Base-by-base conservation (phyloP, 257 asterid species). In the Gardenia jasminoides region DNA sequence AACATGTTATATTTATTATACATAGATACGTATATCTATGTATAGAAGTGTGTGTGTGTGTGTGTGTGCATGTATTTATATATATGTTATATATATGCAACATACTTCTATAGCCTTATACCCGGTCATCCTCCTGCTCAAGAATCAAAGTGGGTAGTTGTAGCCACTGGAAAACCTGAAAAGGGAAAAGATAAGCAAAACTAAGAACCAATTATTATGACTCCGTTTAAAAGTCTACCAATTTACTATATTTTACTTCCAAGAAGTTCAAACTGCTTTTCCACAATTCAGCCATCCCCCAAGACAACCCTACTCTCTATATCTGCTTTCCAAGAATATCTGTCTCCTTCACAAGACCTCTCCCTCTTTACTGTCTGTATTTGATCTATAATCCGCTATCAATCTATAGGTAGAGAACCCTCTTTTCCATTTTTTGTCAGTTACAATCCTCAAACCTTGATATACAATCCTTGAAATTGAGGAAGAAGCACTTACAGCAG, bases 121-220 rank as follows among this genome's bases (percentile, higher is more conserved):
- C 19, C 24, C 28, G 28, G 62, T 28, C 76, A 26, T 48, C 43
- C 30, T 72, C 64, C 28, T 56, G 28, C n/a, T 22, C 61, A 71
- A 71, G 20, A 46, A 33, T 47, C 62, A 47, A 56, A 48, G 76
- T 54, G 39, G 76, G 19, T 48, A 72, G 76, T 72, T 72, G 64
- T 28, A 52, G 77, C 31, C 24, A 19, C 1, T 73, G 26, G 48
- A 19, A 67, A 36, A 22, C 72, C 10, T 36, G 0, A 67, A 39
- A 67, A 19, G 13, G 10, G 39, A 30, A 33, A 52, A 6, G 10
- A 73, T 52, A 66, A 3, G 20, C 10, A 22, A 66, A 50, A 16
- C 19, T 4, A 8, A 72, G 31, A 72, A 52, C 65, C 33, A 71
- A 72, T 47, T n/a, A 28, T 64, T 2, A 64, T 64, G 46, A 31